Conservation (phyloP, 129 eudicot species). For the Gnaphalium uliginosum region DNA sequence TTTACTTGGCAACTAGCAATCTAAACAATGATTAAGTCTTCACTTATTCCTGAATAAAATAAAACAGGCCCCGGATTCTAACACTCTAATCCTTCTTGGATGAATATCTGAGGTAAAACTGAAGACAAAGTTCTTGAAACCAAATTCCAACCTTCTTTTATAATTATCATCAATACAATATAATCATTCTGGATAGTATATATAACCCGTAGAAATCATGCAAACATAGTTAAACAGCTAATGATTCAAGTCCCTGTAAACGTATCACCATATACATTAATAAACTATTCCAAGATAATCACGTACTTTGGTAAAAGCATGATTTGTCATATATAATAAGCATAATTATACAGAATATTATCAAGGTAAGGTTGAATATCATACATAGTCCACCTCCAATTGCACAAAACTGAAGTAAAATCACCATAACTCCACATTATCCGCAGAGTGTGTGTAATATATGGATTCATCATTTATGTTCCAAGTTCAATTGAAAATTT, state of each 20-base stretch:
- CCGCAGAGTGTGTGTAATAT: too few species aligned
- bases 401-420: too few species aligned
- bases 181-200: too few species aligned
- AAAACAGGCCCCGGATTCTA: not conserved
- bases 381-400: too few species aligned
- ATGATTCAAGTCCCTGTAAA: not conserved
- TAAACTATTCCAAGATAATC: conserved; percentile 12
- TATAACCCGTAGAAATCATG: not conserved
- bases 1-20: not conserved
- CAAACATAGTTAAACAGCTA: not conserved
- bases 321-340: too few species aligned
- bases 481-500: too few species aligned
- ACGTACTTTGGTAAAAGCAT: not conserved
- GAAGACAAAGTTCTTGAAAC: too few species aligned
- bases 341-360: too few species aligned
- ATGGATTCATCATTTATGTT: too few species aligned
- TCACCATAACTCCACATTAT: too few species aligned
- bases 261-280: conserved; percentile 1
- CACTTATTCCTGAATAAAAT: not conserved
- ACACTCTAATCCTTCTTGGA: not conserved
- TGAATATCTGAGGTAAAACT: too few species aligned
- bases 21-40: not conserved
- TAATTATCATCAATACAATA: not conserved
- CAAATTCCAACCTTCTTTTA: conserved; percentile 1
- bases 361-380: too few species aligned